Evolutionary conservation across 2,329 filamentous ascomycete genomes (phyloP).

Genomic region (Aurifilum marmelostoma): DNA sequence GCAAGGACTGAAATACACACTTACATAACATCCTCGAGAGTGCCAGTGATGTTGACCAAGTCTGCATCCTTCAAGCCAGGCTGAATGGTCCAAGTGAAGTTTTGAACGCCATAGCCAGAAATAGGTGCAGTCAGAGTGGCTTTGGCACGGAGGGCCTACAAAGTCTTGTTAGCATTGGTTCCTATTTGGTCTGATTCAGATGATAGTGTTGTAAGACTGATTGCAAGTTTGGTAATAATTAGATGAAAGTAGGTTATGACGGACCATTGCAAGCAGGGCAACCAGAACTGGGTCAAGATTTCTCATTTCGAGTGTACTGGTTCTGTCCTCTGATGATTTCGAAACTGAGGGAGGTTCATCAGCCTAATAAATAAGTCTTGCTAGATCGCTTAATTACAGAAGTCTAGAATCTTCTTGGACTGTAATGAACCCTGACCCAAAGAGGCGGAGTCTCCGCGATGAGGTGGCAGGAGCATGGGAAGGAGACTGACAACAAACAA

Average conservation of each 20-base stretch:
- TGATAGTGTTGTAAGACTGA: background rate
- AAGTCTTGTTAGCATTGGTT: background rate
- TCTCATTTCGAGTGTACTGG: background rate
- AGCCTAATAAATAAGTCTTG: background rate
- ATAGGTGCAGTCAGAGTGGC: background rate
- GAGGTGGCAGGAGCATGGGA: background rate
- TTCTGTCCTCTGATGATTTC: background rate
- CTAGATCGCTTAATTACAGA: background rate
- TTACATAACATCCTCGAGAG: constrained; percentile 17
- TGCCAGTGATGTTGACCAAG: constrained; percentile 15
- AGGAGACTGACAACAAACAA: background rate
- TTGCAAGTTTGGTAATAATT: background rate
- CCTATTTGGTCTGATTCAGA: background rate
- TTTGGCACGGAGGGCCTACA: background rate
- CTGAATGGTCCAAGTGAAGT: constrained; percentile 15
- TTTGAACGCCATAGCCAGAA: constrained; percentile 9
- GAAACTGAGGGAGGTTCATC: background rate
- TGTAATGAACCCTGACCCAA: background rate
- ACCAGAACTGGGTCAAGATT: background rate
- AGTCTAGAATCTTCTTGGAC: background rate
- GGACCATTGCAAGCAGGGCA: background rate
- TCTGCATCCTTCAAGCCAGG: constrained; percentile 7
- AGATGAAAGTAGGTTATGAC: background rate
- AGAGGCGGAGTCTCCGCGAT: background rate
- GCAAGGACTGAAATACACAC: background rate